Conservation (phyloP, 2,329 filamentous ascomycete species). For the Byssoonygena ceratinophila region DNA sequence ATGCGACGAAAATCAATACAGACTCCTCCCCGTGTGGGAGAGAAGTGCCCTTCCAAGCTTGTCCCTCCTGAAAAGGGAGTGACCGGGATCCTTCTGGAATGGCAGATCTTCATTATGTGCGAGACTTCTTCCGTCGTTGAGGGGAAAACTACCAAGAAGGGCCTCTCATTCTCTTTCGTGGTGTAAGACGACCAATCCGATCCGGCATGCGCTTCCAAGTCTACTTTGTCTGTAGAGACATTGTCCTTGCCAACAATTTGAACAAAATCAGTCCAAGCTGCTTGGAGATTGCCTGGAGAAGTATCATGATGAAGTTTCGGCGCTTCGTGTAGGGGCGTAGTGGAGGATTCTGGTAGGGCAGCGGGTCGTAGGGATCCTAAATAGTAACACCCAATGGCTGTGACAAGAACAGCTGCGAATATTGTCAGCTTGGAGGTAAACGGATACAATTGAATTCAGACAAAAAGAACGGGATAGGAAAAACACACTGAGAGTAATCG, state of each 20-base stretch:
- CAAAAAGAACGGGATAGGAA: conserved; percentile 12
- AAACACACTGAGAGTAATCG: conserved; percentile 27
- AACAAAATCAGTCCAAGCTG: conserved; percentile 54
- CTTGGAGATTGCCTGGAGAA: conserved; percentile 48
- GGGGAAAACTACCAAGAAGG: conserved; percentile 61
- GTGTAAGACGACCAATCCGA: conserved; percentile 53
- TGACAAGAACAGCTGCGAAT: conserved; percentile 41
- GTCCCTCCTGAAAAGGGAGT: conserved; percentile 82
- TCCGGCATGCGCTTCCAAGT: conserved; percentile 48
- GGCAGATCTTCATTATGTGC: conserved; percentile 80
- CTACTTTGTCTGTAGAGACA: conserved; percentile 47
- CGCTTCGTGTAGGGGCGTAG: conserved; percentile 42
- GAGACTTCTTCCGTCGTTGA: conserved; percentile 70
- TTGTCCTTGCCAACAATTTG: conserved; percentile 53
- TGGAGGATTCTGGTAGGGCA: conserved; percentile 44
- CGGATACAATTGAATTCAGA: conserved; percentile 20
- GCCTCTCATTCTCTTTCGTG: conserved; percentile 34
- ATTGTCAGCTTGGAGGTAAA: conserved; percentile 9
- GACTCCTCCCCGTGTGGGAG: conserved; percentile 69
- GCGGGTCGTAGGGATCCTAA: conserved; percentile 43
- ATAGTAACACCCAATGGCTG: conserved; percentile 46
- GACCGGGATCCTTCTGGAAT: conserved; percentile 68
- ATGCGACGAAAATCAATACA: conserved; percentile 79
- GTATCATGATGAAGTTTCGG: conserved; percentile 46
- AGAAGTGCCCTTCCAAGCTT: conserved; percentile 79